Evolutionary conservation across 352 stramenopile genomes (phyloP).

Genomic region (Phytophthora colocasiae): DNA sequence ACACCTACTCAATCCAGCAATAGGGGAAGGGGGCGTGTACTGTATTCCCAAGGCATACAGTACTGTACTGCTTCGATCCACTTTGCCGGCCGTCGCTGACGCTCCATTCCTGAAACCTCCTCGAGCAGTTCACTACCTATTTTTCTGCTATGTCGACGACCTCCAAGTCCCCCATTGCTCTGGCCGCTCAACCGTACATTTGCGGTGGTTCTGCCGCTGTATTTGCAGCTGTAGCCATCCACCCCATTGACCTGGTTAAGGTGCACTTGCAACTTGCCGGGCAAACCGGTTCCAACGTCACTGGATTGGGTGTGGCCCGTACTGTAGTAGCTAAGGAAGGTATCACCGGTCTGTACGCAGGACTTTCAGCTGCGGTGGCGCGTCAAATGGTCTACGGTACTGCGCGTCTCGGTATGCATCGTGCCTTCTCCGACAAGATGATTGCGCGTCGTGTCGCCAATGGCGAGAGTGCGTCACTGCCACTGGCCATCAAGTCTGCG

Average conservation of each 20-base stretch:
- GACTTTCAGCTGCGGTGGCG: slow-evolving; percentile 80
- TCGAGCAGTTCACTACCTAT: slow-evolving; percentile 15
- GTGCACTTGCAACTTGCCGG: slow-evolving; percentile 90
- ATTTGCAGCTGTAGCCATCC: slow-evolving; percentile 83
- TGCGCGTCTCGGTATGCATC: slow-evolving; percentile 86
- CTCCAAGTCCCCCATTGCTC: slow-evolving; percentile 57
- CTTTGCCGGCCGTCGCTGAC: slow-evolving; percentile 8
- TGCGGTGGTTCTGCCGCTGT: slow-evolving; percentile 79
- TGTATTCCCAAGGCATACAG: no score
- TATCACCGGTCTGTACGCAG: slow-evolving; percentile 83
- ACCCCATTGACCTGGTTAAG: slow-evolving; percentile 93
- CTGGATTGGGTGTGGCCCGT: slow-evolving; percentile 74
- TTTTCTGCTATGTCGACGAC: slow-evolving; percentile 33
- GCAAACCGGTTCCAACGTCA: slow-evolving; percentile 81
- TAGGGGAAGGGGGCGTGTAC: no score
- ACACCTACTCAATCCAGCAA: slow-evolving; percentile 2
- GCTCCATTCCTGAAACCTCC: slow-evolving; percentile 40
- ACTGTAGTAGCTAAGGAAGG: slow-evolving; percentile 86
- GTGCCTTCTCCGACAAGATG: slow-evolving; percentile 83
- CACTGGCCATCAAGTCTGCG: slow-evolving; percentile 75
- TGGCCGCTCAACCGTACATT: slow-evolving; percentile 77
- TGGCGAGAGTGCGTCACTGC: slow-evolving; percentile 72
- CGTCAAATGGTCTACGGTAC: slow-evolving; percentile 90
- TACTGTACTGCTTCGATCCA: neutral
- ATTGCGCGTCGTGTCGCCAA: slow-evolving; percentile 73